Conservation (phyloP, 768 basidiomycete genomes). For the Suillus occidentalis region DNA sequence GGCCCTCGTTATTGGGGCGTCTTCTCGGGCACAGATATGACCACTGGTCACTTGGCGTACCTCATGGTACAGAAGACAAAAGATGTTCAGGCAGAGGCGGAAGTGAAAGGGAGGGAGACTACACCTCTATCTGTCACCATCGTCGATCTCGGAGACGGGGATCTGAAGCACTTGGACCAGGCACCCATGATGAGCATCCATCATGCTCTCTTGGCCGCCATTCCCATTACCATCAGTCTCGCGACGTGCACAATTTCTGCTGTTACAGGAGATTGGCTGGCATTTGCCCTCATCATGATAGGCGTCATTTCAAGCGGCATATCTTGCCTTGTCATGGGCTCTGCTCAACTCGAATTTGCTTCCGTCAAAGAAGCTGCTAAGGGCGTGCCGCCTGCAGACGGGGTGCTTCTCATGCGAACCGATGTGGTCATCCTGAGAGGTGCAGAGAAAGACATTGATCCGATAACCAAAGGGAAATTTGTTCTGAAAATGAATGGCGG, state of each 20-base stretch:
- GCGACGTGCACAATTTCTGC: slow-evolving; percentile 26
- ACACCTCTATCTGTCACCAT: slow-evolving; percentile 20
- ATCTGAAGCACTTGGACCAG: slow-evolving; percentile 10
- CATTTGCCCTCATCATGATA: slow-evolving; percentile 32
- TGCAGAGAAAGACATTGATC: slow-evolving; percentile 30
- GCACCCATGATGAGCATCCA: slow-evolving; percentile 7
- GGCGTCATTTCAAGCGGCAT: slow-evolving; percentile 35
- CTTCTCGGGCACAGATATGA: slow-evolving; percentile 22
- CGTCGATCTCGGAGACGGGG: slow-evolving; percentile 12
- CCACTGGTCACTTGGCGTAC: slow-evolving; percentile 24
- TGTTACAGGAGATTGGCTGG: slow-evolving; percentile 29
- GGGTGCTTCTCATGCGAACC: slow-evolving; percentile 24
- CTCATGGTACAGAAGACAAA: slow-evolving; percentile 17
- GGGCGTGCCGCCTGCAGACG: slow-evolving; percentile 31
- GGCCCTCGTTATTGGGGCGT: slow-evolving; percentile 31
- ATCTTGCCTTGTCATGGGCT: slow-evolving; percentile 31
- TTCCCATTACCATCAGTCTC: slow-evolving; percentile 27
- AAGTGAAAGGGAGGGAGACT: slow-evolving; percentile 22
- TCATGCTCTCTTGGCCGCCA: slow-evolving; percentile 19
- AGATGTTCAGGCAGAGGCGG: slow-evolving; percentile 7
- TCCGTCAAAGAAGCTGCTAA: slow-evolving; percentile 20
- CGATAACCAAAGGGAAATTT: slow-evolving; percentile 34
- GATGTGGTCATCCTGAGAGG: slow-evolving; percentile 33
- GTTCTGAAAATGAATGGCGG: slow-evolving; percentile 16
- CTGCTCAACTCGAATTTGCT: slow-evolving; percentile 25